phyloP scores from a whole-genome alignment of 2,329 filamentous ascomycete genomes.

The Apiospora aurea region DNA sequence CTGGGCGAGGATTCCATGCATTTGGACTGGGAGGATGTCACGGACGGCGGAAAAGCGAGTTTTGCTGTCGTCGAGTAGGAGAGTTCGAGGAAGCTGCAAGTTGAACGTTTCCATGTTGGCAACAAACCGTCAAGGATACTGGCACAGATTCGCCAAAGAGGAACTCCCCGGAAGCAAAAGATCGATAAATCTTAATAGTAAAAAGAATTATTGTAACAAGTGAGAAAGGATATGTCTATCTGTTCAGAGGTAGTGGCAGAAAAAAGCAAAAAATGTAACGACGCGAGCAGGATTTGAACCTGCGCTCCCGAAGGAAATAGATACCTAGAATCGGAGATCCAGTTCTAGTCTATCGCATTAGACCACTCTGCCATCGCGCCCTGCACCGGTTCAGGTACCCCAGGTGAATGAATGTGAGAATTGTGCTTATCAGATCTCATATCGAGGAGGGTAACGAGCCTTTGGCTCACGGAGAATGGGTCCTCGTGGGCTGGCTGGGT shows the following conservation, averaged over 20 bases:
- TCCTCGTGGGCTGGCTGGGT: background rate
- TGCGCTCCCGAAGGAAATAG: conserved; percentile 18
- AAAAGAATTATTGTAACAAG: too few species aligned
- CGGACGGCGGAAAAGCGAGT: conserved; percentile 20
- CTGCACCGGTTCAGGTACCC: too few species aligned
- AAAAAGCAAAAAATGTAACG: background rate
- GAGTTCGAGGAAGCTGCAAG: too few species aligned
- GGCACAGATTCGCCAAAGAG: too few species aligned
- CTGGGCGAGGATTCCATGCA: conserved; percentile 28
- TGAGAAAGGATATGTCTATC: too few species aligned
- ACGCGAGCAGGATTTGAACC: conserved; percentile 18
- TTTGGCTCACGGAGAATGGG: background rate
- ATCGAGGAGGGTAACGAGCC: background rate
- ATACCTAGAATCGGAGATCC: background rate
- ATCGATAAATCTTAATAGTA: too few species aligned
- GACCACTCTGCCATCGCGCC: conserved; percentile 16
- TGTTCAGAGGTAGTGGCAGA: background rate
- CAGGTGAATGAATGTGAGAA: background rate
- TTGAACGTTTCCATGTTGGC: too few species aligned
- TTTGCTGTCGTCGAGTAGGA: background rate
- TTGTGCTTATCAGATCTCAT: background rate
- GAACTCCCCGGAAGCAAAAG: too few species aligned
- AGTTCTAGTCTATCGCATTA: conserved; percentile 16
- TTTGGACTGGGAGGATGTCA: conserved; percentile 28
- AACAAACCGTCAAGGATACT: too few species aligned